These are phyloP conservation scores for Talaromyces sp. DNA, from an alignment of 2,329 filamentous ascomycete species.

Conservation along the genomic window DNA sequence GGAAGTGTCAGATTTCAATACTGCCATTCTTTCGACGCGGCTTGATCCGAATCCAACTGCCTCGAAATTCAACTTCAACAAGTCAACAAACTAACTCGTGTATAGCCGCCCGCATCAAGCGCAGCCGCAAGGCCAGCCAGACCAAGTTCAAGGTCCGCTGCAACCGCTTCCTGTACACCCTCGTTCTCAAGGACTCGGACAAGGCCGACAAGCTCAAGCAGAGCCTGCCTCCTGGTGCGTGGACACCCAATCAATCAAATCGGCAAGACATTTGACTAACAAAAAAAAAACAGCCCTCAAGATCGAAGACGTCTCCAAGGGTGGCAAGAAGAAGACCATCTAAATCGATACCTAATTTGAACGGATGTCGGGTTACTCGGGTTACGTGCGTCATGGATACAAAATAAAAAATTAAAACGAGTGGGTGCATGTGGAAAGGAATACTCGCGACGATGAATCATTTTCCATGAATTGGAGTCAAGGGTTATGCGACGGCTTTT, in stretches of 20 bases:
- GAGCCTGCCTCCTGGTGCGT: constrained; percentile 90
- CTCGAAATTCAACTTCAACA: neutral
- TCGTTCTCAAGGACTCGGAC: constrained; percentile 96
- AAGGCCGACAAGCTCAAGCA: constrained; percentile 99
- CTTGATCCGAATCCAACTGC: neutral
- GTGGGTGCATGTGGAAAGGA: neutral
- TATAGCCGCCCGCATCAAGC: constrained; percentile 87
- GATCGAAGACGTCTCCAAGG: constrained; percentile 42
- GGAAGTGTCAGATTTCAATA: neutral
- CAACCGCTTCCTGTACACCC: constrained; percentile 92
- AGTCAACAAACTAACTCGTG: neutral
- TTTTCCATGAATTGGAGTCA: neutral
- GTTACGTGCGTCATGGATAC: neutral
- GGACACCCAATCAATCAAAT: neutral
- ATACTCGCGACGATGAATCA: neutral
- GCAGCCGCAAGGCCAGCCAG: constrained; percentile 82
- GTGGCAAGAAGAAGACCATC: constrained; percentile 41
- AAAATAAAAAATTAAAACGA: neutral
- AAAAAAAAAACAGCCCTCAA: constrained; percentile 34
- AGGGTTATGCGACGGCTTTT: neutral
- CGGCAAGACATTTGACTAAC: constrained; percentile 16
- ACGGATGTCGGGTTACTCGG: neutral
- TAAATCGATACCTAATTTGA: constrained; percentile 22
- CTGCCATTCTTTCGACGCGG: constrained; percentile 13
- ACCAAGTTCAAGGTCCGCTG: constrained; percentile 99